Percentiles rank a stretch among this genome's conserved stretches.
Conservation (phyloP, 495 filamentous ascomycete genomes). For the Neurospora tetraspora region DNA sequence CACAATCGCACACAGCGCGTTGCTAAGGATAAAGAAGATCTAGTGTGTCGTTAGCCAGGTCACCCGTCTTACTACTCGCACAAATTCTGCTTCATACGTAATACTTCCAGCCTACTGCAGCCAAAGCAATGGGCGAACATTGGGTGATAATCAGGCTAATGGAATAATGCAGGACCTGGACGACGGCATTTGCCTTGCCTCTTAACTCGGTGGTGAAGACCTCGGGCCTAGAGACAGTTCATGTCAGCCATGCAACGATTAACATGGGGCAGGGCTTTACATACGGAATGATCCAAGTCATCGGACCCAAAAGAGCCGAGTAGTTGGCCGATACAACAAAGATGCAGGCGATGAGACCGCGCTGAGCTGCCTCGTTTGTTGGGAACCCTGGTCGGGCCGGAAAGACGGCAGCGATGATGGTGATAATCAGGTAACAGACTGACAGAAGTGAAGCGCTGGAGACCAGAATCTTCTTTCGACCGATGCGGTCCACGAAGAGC, state of each 20-base stretch:
- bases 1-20: slow-evolving; percentile 32
- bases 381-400: slow-evolving; percentile 27
- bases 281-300: slow-evolving; percentile 44
- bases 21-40: slow-evolving; percentile 45
- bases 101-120: slow-evolving; percentile 37
- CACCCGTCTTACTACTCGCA: not conserved
- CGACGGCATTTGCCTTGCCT: slow-evolving; percentile 40
- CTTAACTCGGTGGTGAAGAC: slow-evolving; percentile 48
- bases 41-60: slow-evolving; percentile 1
- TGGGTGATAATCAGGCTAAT: slow-evolving; percentile 47
- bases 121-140: slow-evolving; percentile 43
- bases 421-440: slow-evolving; percentile 36
- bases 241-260: not conserved
- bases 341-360: slow-evolving; percentile 47
- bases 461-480: slow-evolving; percentile 43
- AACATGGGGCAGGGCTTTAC: not conserved
- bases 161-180: slow-evolving; percentile 45
- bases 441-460: slow-evolving; percentile 37
- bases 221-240: slow-evolving; percentile 26
- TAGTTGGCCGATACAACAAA: slow-evolving; percentile 49
- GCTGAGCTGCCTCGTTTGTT: slow-evolving; percentile 29
- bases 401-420: slow-evolving; percentile 39
- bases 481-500: slow-evolving; percentile 42
- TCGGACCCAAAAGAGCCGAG: slow-evolving; percentile 42
- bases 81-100: slow-evolving; percentile 16